Conservation (phyloP, 2,329 filamentous ascomycete species). For the Apiospora rasikravindrae region DNA sequence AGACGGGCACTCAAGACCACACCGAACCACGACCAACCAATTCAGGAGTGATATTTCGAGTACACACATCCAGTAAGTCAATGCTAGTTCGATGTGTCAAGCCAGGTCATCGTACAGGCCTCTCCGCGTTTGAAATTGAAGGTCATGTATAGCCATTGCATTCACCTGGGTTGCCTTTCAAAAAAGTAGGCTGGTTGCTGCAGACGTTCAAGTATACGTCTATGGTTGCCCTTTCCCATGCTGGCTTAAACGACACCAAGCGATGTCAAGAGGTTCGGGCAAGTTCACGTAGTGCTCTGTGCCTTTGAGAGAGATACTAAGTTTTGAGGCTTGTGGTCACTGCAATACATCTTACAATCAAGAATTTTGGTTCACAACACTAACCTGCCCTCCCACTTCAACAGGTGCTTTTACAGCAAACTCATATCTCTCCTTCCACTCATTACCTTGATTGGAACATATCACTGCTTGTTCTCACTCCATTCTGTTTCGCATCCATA, state of each 20-base stretch:
- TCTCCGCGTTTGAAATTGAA: neutral
- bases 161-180: neutral
- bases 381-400: neutral
- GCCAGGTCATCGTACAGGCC: neutral
- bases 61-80: neutral
- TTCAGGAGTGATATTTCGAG: neutral
- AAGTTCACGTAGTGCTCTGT: neutral
- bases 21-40: neutral
- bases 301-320: neutral
- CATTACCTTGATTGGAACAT: neutral
- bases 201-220: neutral
- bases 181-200: neutral
- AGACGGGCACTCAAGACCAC: neutral
- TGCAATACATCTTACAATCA: neutral
- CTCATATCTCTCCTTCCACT: neutral
- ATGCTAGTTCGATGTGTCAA: neutral
- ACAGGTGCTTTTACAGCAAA: neutral
- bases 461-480: neutral
- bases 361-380: neutral
- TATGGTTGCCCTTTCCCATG: neutral
- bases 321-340: neutral
- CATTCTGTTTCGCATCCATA: neutral
- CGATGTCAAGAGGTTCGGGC: neutral
- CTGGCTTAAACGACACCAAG: neutral
- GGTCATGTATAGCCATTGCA: neutral